These are phyloP conservation scores for Pistacia integerrima DNA, from an alignment of 345 rosid genomes.

Conservation along the genomic window DNA sequence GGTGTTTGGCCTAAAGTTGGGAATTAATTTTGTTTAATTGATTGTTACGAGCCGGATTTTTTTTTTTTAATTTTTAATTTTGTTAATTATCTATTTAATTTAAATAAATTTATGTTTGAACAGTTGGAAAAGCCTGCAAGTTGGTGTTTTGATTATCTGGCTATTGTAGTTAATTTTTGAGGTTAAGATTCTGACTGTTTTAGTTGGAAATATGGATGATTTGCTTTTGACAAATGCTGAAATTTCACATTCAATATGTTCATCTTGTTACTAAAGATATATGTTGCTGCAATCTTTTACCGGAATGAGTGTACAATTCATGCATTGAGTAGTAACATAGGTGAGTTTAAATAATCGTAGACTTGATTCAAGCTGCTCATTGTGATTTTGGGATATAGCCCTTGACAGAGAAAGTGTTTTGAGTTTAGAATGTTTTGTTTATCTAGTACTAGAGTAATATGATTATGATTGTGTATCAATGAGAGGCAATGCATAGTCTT, in stretches of 20 bases:
- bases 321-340: not conserved
- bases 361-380: not conserved
- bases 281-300: not conserved
- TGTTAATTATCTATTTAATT: too few species aligned
- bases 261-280: not conserved
- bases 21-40: not conserved
- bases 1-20: not conserved
- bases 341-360: not conserved
- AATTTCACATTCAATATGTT: not conserved
- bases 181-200: not conserved
- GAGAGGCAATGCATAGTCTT: not conserved
- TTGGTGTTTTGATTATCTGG: not conserved
- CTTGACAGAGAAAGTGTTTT: too few species aligned
- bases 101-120: not conserved
- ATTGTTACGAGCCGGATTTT: not conserved
- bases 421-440: not conserved
- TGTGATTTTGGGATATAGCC: too few species aligned
- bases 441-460: not conserved
- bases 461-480: not conserved
- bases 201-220: conserved; percentile 2
- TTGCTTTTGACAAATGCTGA: not conserved
- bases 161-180: not conserved
- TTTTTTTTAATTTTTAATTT: not conserved
- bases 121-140: not conserved
- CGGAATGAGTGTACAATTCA: not conserved